These are phyloP conservation scores for Eucalyptus pauciflora DNA, from an alignment of 345 rosid genomes.

Conservation along the genomic window DNA sequence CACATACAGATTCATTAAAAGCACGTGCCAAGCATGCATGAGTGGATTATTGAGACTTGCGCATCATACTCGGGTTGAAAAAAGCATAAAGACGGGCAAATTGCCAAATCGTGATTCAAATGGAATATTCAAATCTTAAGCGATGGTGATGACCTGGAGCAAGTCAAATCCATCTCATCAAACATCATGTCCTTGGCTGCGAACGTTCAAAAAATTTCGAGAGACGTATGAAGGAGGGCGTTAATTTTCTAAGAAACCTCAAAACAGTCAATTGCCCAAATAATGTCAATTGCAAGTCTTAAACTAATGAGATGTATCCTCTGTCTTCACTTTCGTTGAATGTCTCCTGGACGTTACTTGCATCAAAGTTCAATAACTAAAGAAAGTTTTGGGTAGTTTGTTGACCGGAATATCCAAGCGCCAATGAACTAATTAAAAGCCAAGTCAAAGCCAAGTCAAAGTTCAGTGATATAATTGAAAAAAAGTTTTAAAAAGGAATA, in stretches of 20 bases:
- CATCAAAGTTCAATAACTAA: not conserved
- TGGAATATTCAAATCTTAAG: not conserved
- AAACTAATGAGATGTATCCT: not conserved
- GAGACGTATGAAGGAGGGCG: not conserved
- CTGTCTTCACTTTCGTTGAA: not conserved
- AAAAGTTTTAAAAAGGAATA: not conserved
- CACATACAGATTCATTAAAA: not conserved
- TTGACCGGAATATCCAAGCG: not conserved
- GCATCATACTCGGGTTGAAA: not conserved
- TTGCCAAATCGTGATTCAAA: not conserved
- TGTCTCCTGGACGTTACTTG: not conserved
- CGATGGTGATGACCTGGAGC: not conserved
- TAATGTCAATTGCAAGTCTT: not conserved
- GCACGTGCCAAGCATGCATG: not conserved
- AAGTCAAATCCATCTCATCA: not conserved
- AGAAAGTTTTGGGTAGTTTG: not conserved
- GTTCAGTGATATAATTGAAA: not conserved
- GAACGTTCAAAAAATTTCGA: not conserved
- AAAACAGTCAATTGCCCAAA: not conserved
- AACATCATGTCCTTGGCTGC: not conserved
- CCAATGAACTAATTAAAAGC: not conserved
- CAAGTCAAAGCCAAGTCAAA: not conserved
- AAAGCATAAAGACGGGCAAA: no score
- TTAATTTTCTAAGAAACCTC: not conserved
- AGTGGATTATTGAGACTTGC: not conserved